Evolutionary conservation across 257 asterid species (phyloP), one percentile per base, ranked within the genome.

Genomic region (Hygrophila difformis): DNA sequence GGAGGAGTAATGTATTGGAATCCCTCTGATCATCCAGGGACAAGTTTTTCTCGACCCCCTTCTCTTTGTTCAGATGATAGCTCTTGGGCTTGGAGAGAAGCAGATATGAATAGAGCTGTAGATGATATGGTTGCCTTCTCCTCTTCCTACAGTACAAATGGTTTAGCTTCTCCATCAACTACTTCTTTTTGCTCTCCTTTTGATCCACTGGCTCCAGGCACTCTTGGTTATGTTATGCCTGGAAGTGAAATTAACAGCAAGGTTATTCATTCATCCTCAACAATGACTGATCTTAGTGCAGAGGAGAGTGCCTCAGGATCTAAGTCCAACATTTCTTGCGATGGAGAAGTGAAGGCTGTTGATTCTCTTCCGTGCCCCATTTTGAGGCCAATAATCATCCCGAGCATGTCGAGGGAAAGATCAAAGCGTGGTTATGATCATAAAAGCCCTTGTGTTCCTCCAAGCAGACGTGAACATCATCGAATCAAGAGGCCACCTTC

Each of bases 101-200:
- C 98, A 44, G 98, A 91, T 64, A 79, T 91, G 89, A 85, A 53
- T 39, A 70, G 82, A 66, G 92, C 74, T 57, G 98, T 91, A 70
- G 98, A 91, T 79, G 98, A 91, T 66, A 91, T 91, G 96, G 96
- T 85, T 70, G 96, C 96, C 14, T 85, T 86, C 78, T 91, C 98
- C 54, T 91, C 98, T 48, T 91, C 98, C 56, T 91, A 91, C 56
- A 86, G 96, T 55, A 81, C 97, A 65, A 88, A 88, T 69, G 96
- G 98, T 45, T 69, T 91, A 76, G 76, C 94, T 50, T 91, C 98
- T 45, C 98, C 98, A 39, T 91, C 98, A 42, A 76, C 92, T 61
- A 82, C 95, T 66, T 76, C 98, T 24, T 82, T 79, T 71, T 91
- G 96, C 69, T 79, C 98, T 47, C 94, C 96, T 2, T 86, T 91